Percentiles rank a stretch among this genome's conserved stretches.
Evolutionary conservation across 768 basidiomycete genomes (phyloP).

Genomic region (Suillus ampliporus): DNA sequence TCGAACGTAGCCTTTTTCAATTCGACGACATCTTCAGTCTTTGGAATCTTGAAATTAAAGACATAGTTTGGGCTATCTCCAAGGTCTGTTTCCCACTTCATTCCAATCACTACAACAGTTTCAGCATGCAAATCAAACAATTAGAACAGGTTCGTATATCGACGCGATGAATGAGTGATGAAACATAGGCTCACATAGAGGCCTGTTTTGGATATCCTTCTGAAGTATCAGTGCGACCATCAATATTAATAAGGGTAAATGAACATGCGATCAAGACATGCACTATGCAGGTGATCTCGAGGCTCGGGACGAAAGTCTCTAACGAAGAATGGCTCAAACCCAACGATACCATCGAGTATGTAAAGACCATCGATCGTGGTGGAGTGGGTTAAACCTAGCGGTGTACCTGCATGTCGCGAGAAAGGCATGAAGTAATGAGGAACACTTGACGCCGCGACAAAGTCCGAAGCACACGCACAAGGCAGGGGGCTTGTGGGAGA

Average conservation of each 20-base stretch:
- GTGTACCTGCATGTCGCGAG: too few species aligned
- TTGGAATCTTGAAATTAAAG: too few species aligned
- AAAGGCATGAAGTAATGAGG: too few species aligned
- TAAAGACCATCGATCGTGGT: background rate
- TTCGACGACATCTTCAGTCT: too few species aligned
- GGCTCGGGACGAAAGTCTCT: background rate
- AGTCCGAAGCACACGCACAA: too few species aligned
- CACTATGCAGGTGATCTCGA: background rate
- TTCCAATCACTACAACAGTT: slow-evolving; percentile 2
- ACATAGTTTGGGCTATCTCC: too few species aligned
- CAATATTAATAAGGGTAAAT: background rate
- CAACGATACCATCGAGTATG: background rate
- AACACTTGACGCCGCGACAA: too few species aligned
- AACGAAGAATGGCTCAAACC: background rate
- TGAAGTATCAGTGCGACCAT: slow-evolving; percentile 11
- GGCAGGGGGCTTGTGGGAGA: slow-evolving; percentile 10
- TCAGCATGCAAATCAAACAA: background rate
- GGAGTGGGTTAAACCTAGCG: too few species aligned
- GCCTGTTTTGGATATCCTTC: background rate
- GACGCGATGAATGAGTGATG: slow-evolving; percentile 8
- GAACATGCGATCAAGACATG: background rate
- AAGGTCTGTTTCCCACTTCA: too few species aligned
- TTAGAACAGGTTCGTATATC: slow-evolving; percentile 1
- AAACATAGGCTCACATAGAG: slow-evolving; percentile 8
- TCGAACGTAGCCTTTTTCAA: too few species aligned